These are phyloP conservation scores for Trichocomaceae sp. DNA, from an alignment of 2,329 filamentous ascomycete species.

Conservation along the genomic window DNA sequence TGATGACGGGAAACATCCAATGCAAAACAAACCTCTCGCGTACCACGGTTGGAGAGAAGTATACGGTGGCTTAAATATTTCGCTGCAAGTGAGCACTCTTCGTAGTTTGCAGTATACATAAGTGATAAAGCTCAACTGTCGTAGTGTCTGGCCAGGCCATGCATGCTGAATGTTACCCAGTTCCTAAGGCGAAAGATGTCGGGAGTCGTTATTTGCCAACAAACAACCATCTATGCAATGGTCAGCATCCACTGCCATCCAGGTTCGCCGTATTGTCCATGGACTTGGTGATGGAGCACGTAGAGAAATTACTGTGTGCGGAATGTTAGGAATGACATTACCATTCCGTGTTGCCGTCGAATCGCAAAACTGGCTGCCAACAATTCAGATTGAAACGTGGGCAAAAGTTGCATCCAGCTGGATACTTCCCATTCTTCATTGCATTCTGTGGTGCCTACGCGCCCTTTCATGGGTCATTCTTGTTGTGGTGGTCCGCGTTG, in stretches of 20 bases:
- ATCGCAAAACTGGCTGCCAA: background rate
- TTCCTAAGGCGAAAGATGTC: background rate
- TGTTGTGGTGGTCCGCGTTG: slow-evolving; percentile 10
- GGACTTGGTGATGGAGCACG: background rate
- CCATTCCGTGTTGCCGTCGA: slow-evolving; percentile 2
- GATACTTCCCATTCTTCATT: slow-evolving; percentile 12
- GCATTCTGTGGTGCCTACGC: slow-evolving; percentile 11
- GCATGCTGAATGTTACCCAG: background rate
- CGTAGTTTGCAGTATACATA: background rate
- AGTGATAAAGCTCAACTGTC: background rate
- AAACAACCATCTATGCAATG: background rate
- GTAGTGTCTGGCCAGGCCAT: background rate
- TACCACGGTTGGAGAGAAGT: background rate
- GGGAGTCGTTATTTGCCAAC: background rate
- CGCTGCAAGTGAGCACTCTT: background rate
- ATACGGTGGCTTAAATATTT: slow-evolving; percentile 5
- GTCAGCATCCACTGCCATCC: background rate
- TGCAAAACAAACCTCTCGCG: background rate
- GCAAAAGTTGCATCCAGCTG: background rate
- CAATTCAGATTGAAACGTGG: background rate
- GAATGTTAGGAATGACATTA: slow-evolving; percentile 9
- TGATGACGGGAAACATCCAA: slow-evolving; percentile 58
- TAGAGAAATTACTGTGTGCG: background rate
- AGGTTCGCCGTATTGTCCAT: background rate
- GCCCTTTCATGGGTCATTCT: slow-evolving; percentile 1